Conservation (phyloP, 345 rosid genomes). For the Stellera chamaejasme region DNA sequence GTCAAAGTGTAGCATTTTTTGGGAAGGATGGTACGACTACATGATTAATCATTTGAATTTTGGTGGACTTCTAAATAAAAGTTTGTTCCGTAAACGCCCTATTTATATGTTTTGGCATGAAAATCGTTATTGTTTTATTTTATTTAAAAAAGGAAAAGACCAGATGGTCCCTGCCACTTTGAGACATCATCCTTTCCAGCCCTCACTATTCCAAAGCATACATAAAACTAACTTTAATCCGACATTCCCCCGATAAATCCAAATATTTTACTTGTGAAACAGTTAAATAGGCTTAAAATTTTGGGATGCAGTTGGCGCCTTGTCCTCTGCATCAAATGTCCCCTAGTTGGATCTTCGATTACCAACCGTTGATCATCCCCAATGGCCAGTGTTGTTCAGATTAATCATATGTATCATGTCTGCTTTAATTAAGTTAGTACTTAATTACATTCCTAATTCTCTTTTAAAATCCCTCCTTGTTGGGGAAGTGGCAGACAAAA, state of each 20-base stretch:
- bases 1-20: too few species aligned
- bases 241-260: constrained; percentile 13
- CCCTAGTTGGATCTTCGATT: constrained; percentile 13
- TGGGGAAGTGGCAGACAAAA: constrained; percentile 38
- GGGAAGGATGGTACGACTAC: too few species aligned
- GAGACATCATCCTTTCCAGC: constrained; percentile 12
- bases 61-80: too few species aligned
- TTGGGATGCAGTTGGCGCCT: not conserved
- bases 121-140: too few species aligned
- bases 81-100: too few species aligned
- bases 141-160: too few species aligned
- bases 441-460: not conserved
- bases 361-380: not conserved
- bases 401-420: constrained; percentile 2
- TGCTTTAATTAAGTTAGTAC: not conserved
- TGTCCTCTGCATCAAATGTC: not conserved
- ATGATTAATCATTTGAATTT: too few species aligned
- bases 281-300: not conserved
- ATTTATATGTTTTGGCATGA: too few species aligned
- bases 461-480: constrained; percentile 19
- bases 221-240: constrained; percentile 11
- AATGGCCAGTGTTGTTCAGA: not conserved
- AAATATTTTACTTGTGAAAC: constrained; percentile 8
- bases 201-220: constrained; percentile 5
- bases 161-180: too few species aligned